Evolutionary conservation across 208 protist genomes (phyloP).

Genomic region (Acanthamoeba comandoni): DNA sequence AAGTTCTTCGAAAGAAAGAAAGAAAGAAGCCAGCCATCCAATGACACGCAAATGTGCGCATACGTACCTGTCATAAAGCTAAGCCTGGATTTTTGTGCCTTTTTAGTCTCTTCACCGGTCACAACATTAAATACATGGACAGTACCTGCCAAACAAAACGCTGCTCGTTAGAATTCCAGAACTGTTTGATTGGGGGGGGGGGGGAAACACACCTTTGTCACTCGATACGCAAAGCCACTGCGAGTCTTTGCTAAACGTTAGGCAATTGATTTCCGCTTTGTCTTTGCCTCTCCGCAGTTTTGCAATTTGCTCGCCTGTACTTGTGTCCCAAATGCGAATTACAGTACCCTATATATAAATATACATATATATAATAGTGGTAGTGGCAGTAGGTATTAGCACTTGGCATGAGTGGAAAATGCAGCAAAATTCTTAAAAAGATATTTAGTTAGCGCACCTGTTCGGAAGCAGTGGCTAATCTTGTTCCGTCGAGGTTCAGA

Average conservation of each 20-base stretch:
- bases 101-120: neutral
- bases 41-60: too few species aligned
- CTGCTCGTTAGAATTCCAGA: too few species aligned
- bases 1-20: too few species aligned
- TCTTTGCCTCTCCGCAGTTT: constrained; percentile 91
- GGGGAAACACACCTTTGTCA: constrained; percentile 89
- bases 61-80: constrained; percentile 56
- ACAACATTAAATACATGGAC: constrained; percentile 93
- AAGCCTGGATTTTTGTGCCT: constrained; percentile 47
- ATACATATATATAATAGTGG: too few species aligned
- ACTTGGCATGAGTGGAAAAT: too few species aligned
- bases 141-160: constrained; percentile 84
- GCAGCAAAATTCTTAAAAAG: neutral
- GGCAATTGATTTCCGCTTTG: constrained; percentile 85
- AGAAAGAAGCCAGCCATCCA: too few species aligned
- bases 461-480: constrained; percentile 91
- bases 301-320: constrained; percentile 86
- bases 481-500: constrained; percentile 91
- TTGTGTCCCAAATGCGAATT: constrained; percentile 92
- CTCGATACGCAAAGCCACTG: constrained; percentile 86
- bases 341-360: constrained; percentile 90
- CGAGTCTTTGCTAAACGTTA: constrained; percentile 87
- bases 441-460: constrained; percentile 81
- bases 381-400: too few species aligned
- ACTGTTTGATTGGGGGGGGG: too few species aligned